phyloP scores from a whole-genome alignment of 371 early-diverging fungal genomes.

The Mucor saturninus region DNA sequence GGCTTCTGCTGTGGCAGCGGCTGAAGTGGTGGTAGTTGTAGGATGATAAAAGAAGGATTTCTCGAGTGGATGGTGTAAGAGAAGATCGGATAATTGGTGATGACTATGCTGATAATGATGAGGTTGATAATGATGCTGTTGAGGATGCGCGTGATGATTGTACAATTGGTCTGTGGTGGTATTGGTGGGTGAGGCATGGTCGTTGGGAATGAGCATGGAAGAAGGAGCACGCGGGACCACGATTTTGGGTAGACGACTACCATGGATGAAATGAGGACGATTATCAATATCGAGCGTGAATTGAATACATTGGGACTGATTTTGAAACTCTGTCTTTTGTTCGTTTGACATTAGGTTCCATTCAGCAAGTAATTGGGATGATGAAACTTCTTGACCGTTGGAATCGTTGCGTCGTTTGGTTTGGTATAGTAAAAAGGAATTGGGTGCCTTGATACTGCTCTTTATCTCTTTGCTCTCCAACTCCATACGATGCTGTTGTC shows the following conservation, averaged over 20 bases:
- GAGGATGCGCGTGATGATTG: constrained; percentile 1
- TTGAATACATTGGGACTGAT: constrained; percentile 29
- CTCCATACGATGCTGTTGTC: not conserved
- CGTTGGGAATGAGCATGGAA: constrained; percentile 34
- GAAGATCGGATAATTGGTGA: constrained; percentile 3
- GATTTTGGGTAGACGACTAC: not conserved
- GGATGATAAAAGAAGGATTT: not conserved
- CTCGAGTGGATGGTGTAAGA: not conserved
- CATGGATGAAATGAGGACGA: not conserved
- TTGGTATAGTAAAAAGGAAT: constrained; percentile 23
- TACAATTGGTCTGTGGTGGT: not conserved
- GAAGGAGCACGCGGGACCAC: constrained; percentile 9
- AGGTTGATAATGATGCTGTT: constrained; percentile 1
- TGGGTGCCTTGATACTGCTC: constrained; percentile 15
- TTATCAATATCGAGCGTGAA: constrained; percentile 30
- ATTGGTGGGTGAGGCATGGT: constrained; percentile 11
- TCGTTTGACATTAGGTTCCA: constrained; percentile 26
- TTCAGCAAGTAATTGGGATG: constrained; percentile 16
- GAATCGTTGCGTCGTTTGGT: constrained; percentile 23
- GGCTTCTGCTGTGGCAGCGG: constrained; percentile 15
- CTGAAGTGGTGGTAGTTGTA: not conserved
- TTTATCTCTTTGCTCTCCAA: constrained; percentile 3
- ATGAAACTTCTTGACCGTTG: constrained; percentile 17
- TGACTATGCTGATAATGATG: constrained; percentile 4
- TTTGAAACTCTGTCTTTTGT: constrained; percentile 28